Evolutionary conservation across 371 early-diverging fungal species (phyloP).

Genomic region (Rhizopus arrhizus): DNA sequence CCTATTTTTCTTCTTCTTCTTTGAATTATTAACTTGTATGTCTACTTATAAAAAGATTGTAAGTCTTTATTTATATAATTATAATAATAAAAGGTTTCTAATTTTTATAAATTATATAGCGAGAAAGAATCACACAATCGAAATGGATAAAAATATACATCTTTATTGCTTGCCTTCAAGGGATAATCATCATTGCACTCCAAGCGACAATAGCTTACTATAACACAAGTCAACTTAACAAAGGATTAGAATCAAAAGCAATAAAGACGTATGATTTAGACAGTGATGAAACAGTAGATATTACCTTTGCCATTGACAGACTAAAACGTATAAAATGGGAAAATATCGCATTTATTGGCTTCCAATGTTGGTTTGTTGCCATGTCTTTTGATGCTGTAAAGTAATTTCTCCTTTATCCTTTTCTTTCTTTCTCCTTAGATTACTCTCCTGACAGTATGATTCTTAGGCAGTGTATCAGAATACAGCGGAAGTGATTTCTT

Average conservation of each 20-base stretch:
- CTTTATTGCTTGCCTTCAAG: constrained; percentile 40
- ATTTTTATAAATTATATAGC: constrained; percentile 21
- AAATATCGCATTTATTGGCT: constrained; percentile 49
- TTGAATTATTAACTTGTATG: constrained; percentile 9
- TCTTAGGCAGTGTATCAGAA: constrained; percentile 46
- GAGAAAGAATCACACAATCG: constrained; percentile 38
- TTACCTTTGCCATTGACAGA: constrained; percentile 29
- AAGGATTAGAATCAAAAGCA: constrained; percentile 15
- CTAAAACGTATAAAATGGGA: constrained; percentile 50
- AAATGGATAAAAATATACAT: constrained; percentile 45
- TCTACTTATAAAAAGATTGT: constrained; percentile 22
- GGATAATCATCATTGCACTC: constrained; percentile 37
- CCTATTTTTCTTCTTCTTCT: background rate
- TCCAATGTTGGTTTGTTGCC: constrained; percentile 48
- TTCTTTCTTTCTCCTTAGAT: background rate
- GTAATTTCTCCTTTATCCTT: background rate
- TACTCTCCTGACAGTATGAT: background rate
- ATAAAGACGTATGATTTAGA: constrained; percentile 10
- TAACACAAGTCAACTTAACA: constrained; percentile 30
- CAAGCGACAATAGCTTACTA: constrained; percentile 43
- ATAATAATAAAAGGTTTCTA: background rate
- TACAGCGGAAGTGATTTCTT: constrained; percentile 42
- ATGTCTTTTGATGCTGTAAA: constrained; percentile 57
- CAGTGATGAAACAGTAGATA: background rate
- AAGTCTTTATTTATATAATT: background rate